Evolutionary conservation across 495 filamentous ascomycete genomes (phyloP).

Genomic region (Cladorrhinum samala): DNA sequence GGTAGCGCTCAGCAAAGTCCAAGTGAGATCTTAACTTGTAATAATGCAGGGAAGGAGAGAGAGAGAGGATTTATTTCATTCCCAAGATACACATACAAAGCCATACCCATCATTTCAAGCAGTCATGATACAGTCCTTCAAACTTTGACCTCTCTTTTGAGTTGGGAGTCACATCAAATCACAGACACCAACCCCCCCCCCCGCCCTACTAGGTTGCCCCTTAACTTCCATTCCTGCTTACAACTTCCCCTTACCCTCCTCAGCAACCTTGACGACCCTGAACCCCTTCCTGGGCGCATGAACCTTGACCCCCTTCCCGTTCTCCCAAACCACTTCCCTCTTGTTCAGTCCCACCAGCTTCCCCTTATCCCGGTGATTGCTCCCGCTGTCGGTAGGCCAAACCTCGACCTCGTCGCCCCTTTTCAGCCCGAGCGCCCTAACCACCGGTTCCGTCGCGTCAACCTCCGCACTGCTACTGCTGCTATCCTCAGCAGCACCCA

Average conservation of each 20-base stretch:
- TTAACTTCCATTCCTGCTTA: neutral
- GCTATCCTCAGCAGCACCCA: slow-evolving; percentile 24
- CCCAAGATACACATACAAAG: too few species aligned
- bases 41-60: too few species aligned
- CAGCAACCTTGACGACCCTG: slow-evolving; percentile 30
- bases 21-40: too few species aligned
- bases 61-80: too few species aligned
- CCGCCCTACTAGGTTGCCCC: neutral
- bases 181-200: too few species aligned
- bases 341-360: slow-evolving; percentile 30
- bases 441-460: slow-evolving; percentile 33
- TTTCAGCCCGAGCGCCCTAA: slow-evolving; percentile 28
- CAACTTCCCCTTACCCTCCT: slow-evolving; percentile 5
- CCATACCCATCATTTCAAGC: too few species aligned
- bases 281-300: slow-evolving; percentile 55
- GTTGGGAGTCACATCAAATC: too few species aligned
- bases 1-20: too few species aligned
- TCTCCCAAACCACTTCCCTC: slow-evolving; percentile 45
- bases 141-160: too few species aligned
- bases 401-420: slow-evolving; percentile 46
- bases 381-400: slow-evolving; percentile 53
- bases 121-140: too few species aligned
- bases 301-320: slow-evolving; percentile 39
- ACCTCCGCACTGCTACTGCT: slow-evolving; percentile 28
- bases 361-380: slow-evolving; percentile 47